Evolutionary conservation across 1,139 yeast genomes (phyloP).

Genomic region (Debaryomycetaceae sp.): DNA sequence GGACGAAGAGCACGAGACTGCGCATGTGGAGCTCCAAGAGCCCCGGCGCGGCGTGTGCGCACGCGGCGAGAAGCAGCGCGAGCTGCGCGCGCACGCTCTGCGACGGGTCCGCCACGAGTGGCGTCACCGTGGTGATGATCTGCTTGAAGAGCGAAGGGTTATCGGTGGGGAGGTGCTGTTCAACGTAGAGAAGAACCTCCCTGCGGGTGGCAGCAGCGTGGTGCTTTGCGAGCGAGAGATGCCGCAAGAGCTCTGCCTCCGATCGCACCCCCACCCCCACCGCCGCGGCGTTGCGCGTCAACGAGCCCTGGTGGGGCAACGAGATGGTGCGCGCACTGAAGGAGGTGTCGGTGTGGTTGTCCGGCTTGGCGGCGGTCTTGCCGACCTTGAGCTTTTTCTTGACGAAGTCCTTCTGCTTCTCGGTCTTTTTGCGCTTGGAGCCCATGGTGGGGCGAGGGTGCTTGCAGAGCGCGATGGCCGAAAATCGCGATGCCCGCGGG

Average conservation of each 20-base stretch:
- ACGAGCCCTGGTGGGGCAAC: constrained; percentile 49
- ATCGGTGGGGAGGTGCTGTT: constrained; percentile 43
- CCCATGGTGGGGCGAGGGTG: no score
- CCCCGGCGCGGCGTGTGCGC: constrained; percentile 49
- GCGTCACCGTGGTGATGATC: constrained; percentile 52
- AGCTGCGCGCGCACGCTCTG: constrained; percentile 61
- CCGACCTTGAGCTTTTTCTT: constrained; percentile 89
- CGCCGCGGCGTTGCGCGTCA: constrained; percentile 17
- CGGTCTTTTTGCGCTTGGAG: constrained; percentile 56
- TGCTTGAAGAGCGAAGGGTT: constrained; percentile 51
- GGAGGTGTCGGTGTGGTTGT: constrained; percentile 79
- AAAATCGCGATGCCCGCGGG: no score
- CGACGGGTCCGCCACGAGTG: constrained; percentile 60
- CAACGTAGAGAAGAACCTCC: constrained; percentile 57
- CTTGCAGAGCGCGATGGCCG: no score
- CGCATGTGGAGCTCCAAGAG: constrained; percentile 65
- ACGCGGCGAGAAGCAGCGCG: constrained; percentile 46
- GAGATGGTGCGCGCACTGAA: constrained; percentile 73
- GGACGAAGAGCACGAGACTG: constrained; percentile 67
- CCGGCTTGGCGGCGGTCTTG: constrained; percentile 65
- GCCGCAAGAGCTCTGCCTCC: constrained; percentile 49
- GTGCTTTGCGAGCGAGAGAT: constrained; percentile 69
- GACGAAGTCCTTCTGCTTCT: constrained; percentile 68
- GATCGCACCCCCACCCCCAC: constrained; percentile 14
- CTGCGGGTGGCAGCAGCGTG: constrained; percentile 71